Base-by-base conservation (phyloP, 208 protist genomes). In the Leishmania amazonensis region DNA sequence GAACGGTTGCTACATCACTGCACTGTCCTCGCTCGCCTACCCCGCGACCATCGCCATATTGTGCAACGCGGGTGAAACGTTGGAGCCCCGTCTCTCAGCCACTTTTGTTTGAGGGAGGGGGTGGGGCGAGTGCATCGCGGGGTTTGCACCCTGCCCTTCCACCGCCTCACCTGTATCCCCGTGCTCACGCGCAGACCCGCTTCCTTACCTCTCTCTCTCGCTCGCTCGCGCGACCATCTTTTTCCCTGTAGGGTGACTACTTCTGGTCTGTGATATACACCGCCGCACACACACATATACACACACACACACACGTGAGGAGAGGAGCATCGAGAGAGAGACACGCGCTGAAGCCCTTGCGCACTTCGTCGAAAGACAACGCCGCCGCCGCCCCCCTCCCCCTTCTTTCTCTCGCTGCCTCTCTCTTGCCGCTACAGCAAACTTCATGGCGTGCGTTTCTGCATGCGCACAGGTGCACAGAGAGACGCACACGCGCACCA, bases 211-310 rank as follows among this genome's bases (percentile, higher is more conserved):
- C 13, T 49, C 67, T 6, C n/a, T 49, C 67, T 72, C 24, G 13
- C 67, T 6, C n/a, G 28, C 67, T 72, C 24, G 13, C 21, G 31
- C 40, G 15, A n/a, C 9, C 40, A 49, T 49, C 31, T 17, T 42
- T 28, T 72, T 64, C 58, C 49, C 19, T 9, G 38, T n/a, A 5
- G 67, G 9, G 42, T n/a, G 40, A 28, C 24, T 45, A 47, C 67
- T 72, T 72, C 67, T 72, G 67, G 67, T 47, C 35, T 72, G 67
- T 72, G 38, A 72, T 47, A 72, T 13, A 7, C 40, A 49, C 67
- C 24, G 0, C 40, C 9, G 28, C 28, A 68, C 31, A 72, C 42
- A 40, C 42, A n/a, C 11, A 74, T 5, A 54, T 19, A 45, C 1
- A 71, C 65, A 71, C 35, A 38, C 2, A 71, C 65, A 13, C 13